phyloP scores from a whole-genome alignment of 1,139 yeast species.

The Hyphopichia buzzinii region DNA sequence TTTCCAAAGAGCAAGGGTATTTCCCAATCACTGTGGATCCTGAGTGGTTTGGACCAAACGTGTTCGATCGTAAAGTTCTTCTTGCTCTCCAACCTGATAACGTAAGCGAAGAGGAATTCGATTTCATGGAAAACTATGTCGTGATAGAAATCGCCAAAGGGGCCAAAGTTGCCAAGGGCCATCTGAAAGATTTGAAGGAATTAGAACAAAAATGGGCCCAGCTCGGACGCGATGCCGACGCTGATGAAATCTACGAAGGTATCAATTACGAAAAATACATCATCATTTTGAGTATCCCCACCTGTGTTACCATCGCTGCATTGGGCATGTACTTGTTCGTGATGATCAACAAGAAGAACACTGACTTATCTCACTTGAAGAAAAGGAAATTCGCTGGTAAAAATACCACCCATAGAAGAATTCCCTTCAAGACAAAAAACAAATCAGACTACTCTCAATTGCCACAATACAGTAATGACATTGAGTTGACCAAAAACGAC shows the following conservation, averaged over 20 bases:
- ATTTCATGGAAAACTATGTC: constrained; percentile 49
- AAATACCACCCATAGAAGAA: constrained; percentile 29
- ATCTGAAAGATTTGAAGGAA: constrained; percentile 50
- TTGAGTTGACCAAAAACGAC: constrained; percentile 9
- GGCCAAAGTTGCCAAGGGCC: constrained; percentile 58
- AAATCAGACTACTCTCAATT: constrained; percentile 18
- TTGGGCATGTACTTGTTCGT: constrained; percentile 65
- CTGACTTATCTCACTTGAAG: constrained; percentile 50
- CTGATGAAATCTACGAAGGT: constrained; percentile 43
- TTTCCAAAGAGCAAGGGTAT: constrained; percentile 61
- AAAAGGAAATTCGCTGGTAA: constrained; percentile 50
- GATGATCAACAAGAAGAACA: constrained; percentile 41
- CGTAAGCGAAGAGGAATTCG: constrained; percentile 63
- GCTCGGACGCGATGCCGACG: constrained; percentile 42
- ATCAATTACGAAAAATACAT: constrained; percentile 66
- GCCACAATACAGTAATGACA: constrained; percentile 25
- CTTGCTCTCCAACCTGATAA: constrained; percentile 72
- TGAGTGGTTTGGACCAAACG: constrained; percentile 55
- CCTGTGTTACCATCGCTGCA: constrained; percentile 59
- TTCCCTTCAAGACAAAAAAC: constrained; percentile 26
- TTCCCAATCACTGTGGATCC: constrained; percentile 57
- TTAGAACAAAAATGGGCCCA: constrained; percentile 35
- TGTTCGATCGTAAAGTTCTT: constrained; percentile 46
- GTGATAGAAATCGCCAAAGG: constrained; percentile 56
- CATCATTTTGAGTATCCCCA: constrained; percentile 68